Evolutionary conservation across 75 land plant genomes (phyloP), one percentile per base, ranked within the genome.

Genomic region (Azolla pinnata): DNA sequence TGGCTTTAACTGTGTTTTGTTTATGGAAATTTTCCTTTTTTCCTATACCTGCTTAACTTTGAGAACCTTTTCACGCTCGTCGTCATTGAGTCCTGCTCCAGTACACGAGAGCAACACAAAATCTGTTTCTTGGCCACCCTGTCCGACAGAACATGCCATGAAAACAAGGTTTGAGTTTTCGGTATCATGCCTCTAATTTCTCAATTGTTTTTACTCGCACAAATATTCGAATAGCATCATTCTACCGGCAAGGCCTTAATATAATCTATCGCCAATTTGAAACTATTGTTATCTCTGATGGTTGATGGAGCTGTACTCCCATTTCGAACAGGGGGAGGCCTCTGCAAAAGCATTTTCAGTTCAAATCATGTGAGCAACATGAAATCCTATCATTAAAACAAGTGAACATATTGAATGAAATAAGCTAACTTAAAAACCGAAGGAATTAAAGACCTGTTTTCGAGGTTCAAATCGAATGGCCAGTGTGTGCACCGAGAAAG

Each of bases 121-220:
- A 55, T 92, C 97, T 23, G 97, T 92, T 60, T 92, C 97, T 67
- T 83, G 84, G 29, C 97, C 97, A 21, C 79, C 80, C 97, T 91
- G 84, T 68, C 79, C 46, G 0, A 51, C 26, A 27, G 4, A n/a
- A 57, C 48, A 65, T 14, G 62, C n/a, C n/a, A n/a, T n/a, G n/a
- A n/a, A n/a, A n/a, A n/a, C n/a, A n/a, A n/a, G n/a, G n/a, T n/a
- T n/a, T n/a, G n/a, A n/a, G n/a, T n/a, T n/a, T n/a, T n/a, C n/a
- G n/a, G n/a, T n/a, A n/a, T n/a, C n/a, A n/a, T n/a, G n/a, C n/a
- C n/a, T n/a, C n/a, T n/a, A n/a, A n/a, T n/a, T n/a, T n/a, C n/a
- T n/a, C n/a, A n/a, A n/a, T n/a, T n/a, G n/a, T n/a, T n/a, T n/a
- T n/a, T n/a, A n/a, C n/a, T n/a, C n/a, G n/a, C n/a, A n/a, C n/a